Conservation (phyloP, 2,329 filamentous ascomycete genomes). For the Penicillium paneum region DNA sequence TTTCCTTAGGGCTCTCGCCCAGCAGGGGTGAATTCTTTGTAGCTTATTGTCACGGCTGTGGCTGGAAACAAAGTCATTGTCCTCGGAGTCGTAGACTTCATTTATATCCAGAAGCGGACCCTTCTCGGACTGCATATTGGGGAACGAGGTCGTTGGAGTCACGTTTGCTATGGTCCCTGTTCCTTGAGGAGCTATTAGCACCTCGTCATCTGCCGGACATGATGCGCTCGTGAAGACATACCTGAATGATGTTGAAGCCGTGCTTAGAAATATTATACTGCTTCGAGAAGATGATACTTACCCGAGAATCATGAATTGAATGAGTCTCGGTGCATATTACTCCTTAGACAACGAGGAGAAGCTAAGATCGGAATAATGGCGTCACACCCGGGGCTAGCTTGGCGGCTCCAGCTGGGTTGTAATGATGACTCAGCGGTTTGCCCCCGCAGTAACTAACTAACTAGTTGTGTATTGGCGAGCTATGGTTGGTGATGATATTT, state of each 20-base stretch:
- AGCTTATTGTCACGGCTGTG: neutral
- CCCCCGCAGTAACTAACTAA: neutral
- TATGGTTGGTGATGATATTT: neutral
- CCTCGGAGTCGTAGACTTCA: neutral
- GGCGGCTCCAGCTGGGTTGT: neutral
- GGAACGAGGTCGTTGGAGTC: constrained; percentile 5
- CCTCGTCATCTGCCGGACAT: neutral
- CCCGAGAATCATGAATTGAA: neutral
- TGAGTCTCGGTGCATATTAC: neutral
- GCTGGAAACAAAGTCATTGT: constrained; percentile 5
- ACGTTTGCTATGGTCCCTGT: constrained; percentile 9
- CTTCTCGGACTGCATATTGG: constrained; percentile 7
- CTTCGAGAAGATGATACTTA: neutral
- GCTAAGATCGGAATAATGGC: constrained; percentile 2
- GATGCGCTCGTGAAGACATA: neutral
- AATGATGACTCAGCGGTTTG: neutral
- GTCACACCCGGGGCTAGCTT: neutral
- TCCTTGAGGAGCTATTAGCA: constrained; percentile 11
- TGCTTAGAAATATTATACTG: neutral
- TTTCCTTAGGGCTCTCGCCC: constrained; percentile 2
- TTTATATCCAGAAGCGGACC: constrained; percentile 1
- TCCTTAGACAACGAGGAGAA: neutral
- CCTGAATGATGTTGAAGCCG: neutral
- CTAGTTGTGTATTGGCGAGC: neutral
- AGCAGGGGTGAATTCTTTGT: constrained; percentile 10